phyloP scores from a whole-genome alignment of 1,284 basidiomycete species.

The Erythrobasidium hasegawianum region DNA sequence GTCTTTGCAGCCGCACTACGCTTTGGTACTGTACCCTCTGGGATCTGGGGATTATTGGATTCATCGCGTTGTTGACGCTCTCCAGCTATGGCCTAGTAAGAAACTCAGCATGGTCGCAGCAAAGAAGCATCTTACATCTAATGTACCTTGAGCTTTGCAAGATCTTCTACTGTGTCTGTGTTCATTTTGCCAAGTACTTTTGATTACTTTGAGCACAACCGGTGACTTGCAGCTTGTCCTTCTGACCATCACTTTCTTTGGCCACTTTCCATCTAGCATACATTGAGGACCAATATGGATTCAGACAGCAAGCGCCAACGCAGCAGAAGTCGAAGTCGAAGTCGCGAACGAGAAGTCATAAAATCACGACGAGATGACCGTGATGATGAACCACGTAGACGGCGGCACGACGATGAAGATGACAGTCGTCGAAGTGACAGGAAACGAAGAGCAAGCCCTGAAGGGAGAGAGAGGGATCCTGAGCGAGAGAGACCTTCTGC shows the following conservation, averaged over 20 bases:
- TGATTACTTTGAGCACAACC: background rate
- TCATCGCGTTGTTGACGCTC: conserved; percentile 29
- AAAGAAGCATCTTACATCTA: background rate
- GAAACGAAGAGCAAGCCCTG: conserved; percentile 13
- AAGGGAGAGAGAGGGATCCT: conserved; percentile 13
- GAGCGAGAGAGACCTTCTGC: conserved; percentile 3
- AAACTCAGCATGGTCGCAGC: background rate
- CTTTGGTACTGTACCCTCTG: conserved; percentile 29
- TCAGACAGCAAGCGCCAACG: too few species aligned
- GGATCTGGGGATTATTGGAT: conserved; percentile 26
- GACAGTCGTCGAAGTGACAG: conserved; percentile 8
- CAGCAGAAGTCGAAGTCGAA: too few species aligned
- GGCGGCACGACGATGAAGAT: conserved; percentile 2
- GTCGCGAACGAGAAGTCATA: too few species aligned
- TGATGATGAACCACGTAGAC: conserved; percentile 1
- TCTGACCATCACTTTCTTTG: too few species aligned
- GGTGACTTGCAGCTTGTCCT: background rate
- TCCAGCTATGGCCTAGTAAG: conserved; percentile 30
- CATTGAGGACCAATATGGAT: too few species aligned
- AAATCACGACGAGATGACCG: conserved; percentile 9
- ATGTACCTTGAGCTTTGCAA: conserved; percentile 28
- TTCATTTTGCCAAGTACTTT: conserved; percentile 11
- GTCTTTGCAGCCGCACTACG: conserved; percentile 32
- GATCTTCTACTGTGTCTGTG: conserved; percentile 29
- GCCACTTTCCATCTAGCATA: too few species aligned